Percentiles rank a stretch among this genome's conserved stretches.
Conservation (phyloP, 208 protist species). For the Crithidia thermophila region DNA sequence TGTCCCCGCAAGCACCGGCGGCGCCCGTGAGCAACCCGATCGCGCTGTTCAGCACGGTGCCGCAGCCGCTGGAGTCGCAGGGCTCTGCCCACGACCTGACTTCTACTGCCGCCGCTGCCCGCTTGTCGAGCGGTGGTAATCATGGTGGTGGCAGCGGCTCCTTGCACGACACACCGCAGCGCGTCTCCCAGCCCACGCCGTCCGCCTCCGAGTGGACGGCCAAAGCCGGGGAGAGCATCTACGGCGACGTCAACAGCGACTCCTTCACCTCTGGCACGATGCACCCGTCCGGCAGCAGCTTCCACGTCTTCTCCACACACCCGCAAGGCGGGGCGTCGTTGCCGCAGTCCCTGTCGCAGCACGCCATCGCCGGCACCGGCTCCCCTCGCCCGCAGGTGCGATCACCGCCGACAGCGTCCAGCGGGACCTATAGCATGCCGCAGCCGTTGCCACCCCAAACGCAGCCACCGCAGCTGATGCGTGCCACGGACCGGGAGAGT, state of each 20-base stretch:
- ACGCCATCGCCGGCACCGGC: neutral
- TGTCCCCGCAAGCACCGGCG: neutral
- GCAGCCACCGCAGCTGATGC: neutral
- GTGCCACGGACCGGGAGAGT: neutral
- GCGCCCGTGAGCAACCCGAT: neutral
- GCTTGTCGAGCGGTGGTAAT: neutral
- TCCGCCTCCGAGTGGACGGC: slow-evolving; percentile 11
- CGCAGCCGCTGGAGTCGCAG: neutral
- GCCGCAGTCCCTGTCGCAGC: no score
- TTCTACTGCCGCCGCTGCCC: neutral
- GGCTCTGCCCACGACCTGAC: slow-evolving; percentile 1
- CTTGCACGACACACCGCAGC: neutral
- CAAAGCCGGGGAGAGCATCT: neutral
- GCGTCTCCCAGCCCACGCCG: neutral
- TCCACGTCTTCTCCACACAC: slow-evolving; percentile 32
- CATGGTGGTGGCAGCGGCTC: no score
- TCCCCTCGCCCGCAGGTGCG: neutral
- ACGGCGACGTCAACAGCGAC: slow-evolving; percentile 3
- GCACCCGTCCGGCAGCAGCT: neutral
- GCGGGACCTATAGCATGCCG: neutral
- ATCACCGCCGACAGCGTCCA: neutral
- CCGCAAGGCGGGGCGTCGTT: slow-evolving; percentile 12
- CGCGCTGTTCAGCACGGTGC: slow-evolving; percentile 11
- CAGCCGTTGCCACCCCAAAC: neutral
- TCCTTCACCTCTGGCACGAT: slow-evolving; percentile 10